phyloP scores from a whole-genome alignment of 768 basidiomycete genomes.

The Russula emetica region DNA sequence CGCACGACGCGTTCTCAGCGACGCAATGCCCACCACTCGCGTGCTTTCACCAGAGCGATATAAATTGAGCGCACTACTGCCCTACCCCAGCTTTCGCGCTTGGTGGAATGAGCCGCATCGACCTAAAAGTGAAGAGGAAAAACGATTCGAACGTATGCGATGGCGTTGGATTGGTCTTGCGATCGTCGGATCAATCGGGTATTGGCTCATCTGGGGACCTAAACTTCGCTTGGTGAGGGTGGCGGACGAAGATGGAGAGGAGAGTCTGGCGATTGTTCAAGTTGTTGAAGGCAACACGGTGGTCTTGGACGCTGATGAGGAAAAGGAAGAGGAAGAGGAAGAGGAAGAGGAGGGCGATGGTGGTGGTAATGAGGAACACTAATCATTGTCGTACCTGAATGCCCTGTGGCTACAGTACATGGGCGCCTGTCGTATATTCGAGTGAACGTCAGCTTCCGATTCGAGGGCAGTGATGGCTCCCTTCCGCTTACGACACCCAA shows the following conservation, averaged over 20 bases:
- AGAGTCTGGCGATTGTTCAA: conserved; percentile 11
- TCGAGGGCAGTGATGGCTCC: conserved; percentile 50
- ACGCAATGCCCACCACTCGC: conserved; percentile 32
- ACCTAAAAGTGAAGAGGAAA: conserved; percentile 41
- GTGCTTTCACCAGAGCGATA: conserved; percentile 34
- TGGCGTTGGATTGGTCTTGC: conserved; percentile 52
- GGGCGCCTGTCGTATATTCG: background rate
- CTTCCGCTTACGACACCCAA: conserved; percentile 78
- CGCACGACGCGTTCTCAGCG: conserved; percentile 46
- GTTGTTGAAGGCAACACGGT: conserved; percentile 1
- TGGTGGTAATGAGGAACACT: background rate
- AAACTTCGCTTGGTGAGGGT: conserved; percentile 1
- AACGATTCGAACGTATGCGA: conserved; percentile 45
- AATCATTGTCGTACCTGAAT: background rate
- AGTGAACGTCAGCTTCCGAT: background rate
- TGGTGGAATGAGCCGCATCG: conserved; percentile 30
- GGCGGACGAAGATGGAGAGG: conserved; percentile 13
- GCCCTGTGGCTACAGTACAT: too few relatives aligned
- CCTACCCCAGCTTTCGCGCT: conserved; percentile 30
- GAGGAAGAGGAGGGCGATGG: conserved; percentile 21
- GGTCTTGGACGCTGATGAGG: conserved; percentile 12
- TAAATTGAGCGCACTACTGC: conserved; percentile 35
- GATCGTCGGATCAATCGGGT: conserved; percentile 39
- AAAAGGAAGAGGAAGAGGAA: too few relatives aligned
- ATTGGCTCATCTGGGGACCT: conserved; percentile 31